Evolutionary conservation across 1,139 yeast genomes (phyloP), one percentile per base, ranked within the genome.

Genomic region (Debaryomyces sp.): DNA sequence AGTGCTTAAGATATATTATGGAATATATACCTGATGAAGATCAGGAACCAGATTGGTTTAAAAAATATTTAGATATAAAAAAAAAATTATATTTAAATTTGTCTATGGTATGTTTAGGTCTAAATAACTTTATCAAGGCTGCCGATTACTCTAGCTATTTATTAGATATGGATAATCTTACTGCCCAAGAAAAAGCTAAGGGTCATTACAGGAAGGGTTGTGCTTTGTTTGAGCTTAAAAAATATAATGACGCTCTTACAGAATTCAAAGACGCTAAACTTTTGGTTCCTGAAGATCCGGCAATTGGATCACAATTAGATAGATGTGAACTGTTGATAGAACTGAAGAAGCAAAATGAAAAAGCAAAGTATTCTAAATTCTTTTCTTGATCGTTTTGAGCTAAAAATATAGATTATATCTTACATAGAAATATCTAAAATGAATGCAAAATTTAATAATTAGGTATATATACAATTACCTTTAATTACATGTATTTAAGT

Each of bases 21-120:
- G 94, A 86, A 61, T 81, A 77, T 55, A 73, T 84, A 15, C 95
- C 95, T 0, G 95, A 87, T 58, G 68, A 68, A 34, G 91, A 85
- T 42, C 81, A 84, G 35, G 86, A 85, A 52, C 78, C 82, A 7
- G 81, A 79, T 33, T 72, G 78, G 68, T 76, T 66, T 55, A 54
- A 53, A 2, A 78, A 80, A 55, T 87, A 84, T 58, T 57, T 68
- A 36, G 80, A 74, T 0, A 63, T 86, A 58, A 87, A 86, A 63
- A 81, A 77, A 64, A 84, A 84, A 52, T 50, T 85, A 1, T 86
- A 81, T 56, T 68, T 86, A 53, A 87, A 87, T 57, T 54, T 87
- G 26, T 75, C 88, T 1, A 65, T 87, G 50, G 80, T 75, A 0
- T 63, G 75, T 32, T 68, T 81, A 43, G 82, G 84, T 51, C 53